Conservation (phyloP, 306 rosid genomes). For the Chamaecrista fasciculata region DNA sequence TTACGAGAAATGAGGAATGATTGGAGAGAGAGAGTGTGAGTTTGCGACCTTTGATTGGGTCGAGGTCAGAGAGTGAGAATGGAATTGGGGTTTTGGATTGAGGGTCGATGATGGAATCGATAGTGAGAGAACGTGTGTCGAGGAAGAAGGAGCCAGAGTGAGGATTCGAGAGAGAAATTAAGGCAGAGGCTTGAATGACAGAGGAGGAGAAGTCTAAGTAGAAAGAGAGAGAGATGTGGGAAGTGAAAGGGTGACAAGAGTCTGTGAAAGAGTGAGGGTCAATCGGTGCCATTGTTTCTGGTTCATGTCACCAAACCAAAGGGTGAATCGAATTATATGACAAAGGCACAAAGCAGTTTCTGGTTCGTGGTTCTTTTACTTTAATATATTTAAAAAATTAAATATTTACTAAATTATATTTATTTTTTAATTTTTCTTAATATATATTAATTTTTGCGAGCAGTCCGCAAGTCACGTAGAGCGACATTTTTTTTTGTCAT, state of each 20-base stretch:
- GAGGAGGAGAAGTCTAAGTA: conserved; percentile 67
- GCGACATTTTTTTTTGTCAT: too few relatives aligned
- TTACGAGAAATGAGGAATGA: conserved; percentile 51
- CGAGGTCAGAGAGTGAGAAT: conserved; percentile 44
- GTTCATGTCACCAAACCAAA: neutral
- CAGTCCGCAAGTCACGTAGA: too few relatives aligned
- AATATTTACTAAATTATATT: too few relatives aligned
- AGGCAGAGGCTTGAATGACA: conserved; percentile 62
- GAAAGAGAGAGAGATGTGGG: conserved; percentile 56
- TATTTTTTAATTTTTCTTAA: too few relatives aligned
- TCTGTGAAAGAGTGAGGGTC: conserved; percentile 95
- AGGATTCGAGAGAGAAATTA: conserved; percentile 49
- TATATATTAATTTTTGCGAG: too few relatives aligned
- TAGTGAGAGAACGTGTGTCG: conserved; percentile 66
- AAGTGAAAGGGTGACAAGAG: conserved; percentile 51
- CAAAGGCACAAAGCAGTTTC: too few relatives aligned
- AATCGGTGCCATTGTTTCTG: conserved; percentile 58
- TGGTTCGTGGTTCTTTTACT: too few relatives aligned
- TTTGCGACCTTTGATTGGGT: conserved; percentile 61
- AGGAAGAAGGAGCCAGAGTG: conserved; percentile 66
- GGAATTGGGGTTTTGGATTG: conserved; percentile 40
- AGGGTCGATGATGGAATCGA: conserved; percentile 55
- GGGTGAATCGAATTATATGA: neutral
- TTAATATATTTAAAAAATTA: too few relatives aligned
- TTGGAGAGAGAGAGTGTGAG: conserved; percentile 55